Evolutionary conservation across 1,139 yeast genomes (phyloP).

Genomic region (Sugiyamaella castrensis): DNA sequence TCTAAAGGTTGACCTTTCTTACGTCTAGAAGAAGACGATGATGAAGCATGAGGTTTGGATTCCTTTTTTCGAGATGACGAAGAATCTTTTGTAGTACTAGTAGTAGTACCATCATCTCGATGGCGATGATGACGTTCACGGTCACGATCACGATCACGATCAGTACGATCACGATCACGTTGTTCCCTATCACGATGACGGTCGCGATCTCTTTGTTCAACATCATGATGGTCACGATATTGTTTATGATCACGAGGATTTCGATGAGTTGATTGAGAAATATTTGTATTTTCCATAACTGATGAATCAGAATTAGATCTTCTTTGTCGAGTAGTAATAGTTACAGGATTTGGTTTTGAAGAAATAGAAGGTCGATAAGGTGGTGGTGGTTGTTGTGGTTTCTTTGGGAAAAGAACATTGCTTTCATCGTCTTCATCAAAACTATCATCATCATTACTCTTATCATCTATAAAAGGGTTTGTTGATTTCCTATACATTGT

Average conservation of each 20-base stretch:
- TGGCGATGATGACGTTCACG: background rate
- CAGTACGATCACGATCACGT: constrained; percentile 12
- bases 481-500: constrained; percentile 27
- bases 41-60: constrained; percentile 5
- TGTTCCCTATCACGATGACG: constrained; percentile 6
- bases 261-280: constrained; percentile 11
- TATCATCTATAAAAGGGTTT: constrained; percentile 37
- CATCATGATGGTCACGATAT: constrained; percentile 7
- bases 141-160: constrained; percentile 12
- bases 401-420: constrained; percentile 5
- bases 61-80: constrained; percentile 10
- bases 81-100: constrained; percentile 15
- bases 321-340: constrained; percentile 13
- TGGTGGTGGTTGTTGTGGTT: constrained; percentile 2
- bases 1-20: constrained; percentile 56
- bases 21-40: constrained; percentile 13
- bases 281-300: constrained; percentile 20
- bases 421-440: constrained; percentile 17
- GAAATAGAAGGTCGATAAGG: constrained; percentile 23
- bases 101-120: constrained; percentile 24
- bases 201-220: background rate
- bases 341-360: constrained; percentile 16
- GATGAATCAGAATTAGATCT: constrained; percentile 33
- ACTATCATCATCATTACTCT: constrained; percentile 19
- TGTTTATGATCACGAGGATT: constrained; percentile 2